A percentile compares a stretch with the other conserved stretches of the same genome.
Evolutionary conservation across 352 stramenopile genomes (phyloP).

Genomic region (Stramenopiles sp.): DNA sequence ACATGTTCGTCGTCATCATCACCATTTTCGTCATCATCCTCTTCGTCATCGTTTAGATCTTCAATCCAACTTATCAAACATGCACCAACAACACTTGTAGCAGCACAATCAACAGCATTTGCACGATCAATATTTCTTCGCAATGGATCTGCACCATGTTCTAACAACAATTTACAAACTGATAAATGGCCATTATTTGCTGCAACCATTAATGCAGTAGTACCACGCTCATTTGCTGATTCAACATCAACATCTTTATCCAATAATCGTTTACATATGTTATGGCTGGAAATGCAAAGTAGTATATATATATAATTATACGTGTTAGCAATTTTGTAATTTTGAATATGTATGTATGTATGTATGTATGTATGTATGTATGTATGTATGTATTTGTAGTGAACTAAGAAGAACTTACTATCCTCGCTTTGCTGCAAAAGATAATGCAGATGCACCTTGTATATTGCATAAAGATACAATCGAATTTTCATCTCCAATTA

Average conservation of each 20-base stretch:
- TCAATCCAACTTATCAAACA: background rate
- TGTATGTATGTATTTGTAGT: too few species aligned
- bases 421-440: background rate
- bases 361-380: too few species aligned
- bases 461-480: background rate
- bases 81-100: background rate
- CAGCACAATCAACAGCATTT: constrained; percentile 2
- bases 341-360: too few species aligned
- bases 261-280: background rate
- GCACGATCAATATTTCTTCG: background rate
- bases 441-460: background rate
- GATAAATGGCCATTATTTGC: background rate
- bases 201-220: constrained; percentile 2
- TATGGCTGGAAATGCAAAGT: too few species aligned
- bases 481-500: background rate
- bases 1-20: background rate
- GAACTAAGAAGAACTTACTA: too few species aligned
- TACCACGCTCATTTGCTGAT: constrained; percentile 1
- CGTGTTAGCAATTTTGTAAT: too few species aligned
- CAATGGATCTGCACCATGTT: background rate
- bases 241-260: background rate
- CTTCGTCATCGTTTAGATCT: background rate
- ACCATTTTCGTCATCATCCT: background rate
- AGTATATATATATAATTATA: too few species aligned
- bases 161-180: background rate